A percentile compares a stretch with the other conserved stretches of the same genome.
Conservation (phyloP, 2,329 filamentous ascomycete species). For the Mollisia scopiformis region DNA sequence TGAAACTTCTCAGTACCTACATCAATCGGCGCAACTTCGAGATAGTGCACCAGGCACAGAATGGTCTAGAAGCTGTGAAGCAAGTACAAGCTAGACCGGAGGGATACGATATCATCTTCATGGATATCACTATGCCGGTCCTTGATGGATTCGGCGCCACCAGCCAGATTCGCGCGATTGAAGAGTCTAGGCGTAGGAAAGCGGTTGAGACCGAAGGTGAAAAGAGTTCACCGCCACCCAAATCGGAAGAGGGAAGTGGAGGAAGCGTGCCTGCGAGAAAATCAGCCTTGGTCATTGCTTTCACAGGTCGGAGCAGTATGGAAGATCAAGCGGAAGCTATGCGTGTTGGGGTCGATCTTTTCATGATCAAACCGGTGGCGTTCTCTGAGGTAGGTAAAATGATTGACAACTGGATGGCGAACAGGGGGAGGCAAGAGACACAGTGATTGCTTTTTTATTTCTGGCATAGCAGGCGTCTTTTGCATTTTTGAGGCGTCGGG, state of each 20-base stretch:
- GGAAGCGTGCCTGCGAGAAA: constrained; percentile 11
- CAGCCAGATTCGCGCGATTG: constrained; percentile 50
- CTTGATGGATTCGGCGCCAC: constrained; percentile 55
- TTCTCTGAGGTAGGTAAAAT: constrained; percentile 44
- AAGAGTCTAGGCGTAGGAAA: constrained; percentile 37
- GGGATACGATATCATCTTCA: constrained; percentile 46
- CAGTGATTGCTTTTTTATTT: too few relatives aligned
- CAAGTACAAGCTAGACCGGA: constrained; percentile 41
- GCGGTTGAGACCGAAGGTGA: not conserved
- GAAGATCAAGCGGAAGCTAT: constrained; percentile 40
- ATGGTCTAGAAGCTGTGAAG: constrained; percentile 52
- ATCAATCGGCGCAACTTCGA: constrained; percentile 41
- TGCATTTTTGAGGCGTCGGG: too few relatives aligned
- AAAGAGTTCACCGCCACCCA: not conserved
- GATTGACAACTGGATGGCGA: constrained; percentile 41
- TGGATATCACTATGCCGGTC: constrained; percentile 59
- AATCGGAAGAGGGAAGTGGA: not conserved
- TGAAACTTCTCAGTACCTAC: constrained; percentile 42
- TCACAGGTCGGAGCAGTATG: constrained; percentile 41
- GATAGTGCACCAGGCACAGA: constrained; percentile 45
- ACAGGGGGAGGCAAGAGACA: constrained; percentile 23
- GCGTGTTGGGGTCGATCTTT: constrained; percentile 40
- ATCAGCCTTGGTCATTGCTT: constrained; percentile 41
- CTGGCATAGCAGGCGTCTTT: too few relatives aligned
- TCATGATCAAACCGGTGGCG: constrained; percentile 44